These are phyloP conservation scores for Spathaspora jeffriesii DNA, from an alignment of 1,139 yeast genomes.

Conservation along the genomic window DNA sequence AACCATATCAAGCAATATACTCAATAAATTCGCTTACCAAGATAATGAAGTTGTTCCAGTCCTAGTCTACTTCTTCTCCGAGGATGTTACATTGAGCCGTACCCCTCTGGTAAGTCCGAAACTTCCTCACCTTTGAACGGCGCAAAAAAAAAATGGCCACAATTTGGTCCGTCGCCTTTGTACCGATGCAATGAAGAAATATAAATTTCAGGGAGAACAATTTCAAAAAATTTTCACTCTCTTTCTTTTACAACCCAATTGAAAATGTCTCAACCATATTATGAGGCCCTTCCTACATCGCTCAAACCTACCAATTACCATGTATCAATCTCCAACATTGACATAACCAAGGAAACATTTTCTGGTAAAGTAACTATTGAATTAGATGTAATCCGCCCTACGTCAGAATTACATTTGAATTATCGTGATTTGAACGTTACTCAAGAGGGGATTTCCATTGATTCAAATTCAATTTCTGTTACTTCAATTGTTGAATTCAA, in stretches of 20 bases:
- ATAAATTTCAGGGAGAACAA: no score
- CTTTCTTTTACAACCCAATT: neutral
- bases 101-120: no score
- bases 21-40: no score
- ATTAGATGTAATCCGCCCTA: slow-evolving; percentile 29
- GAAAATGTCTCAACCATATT: slow-evolving; percentile 19
- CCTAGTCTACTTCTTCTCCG: no score
- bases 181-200: no score
- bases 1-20: no score
- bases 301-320: slow-evolving; percentile 47
- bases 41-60: no score
- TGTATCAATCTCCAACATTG: slow-evolving; percentile 36
- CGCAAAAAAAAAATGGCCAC: neutral
- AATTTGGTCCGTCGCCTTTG: no score
- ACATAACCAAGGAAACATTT: slow-evolving; percentile 33
- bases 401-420: slow-evolving; percentile 44
- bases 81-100: no score
- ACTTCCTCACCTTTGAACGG: slow-evolving; percentile 2
- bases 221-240: neutral
- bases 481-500: slow-evolving; percentile 20
- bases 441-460: slow-evolving; percentile 15
- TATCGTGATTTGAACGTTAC: slow-evolving; percentile 33
- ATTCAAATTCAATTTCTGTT: slow-evolving; percentile 11
- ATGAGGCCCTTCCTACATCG: slow-evolving; percentile 46
- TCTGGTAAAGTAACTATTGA: slow-evolving; percentile 42